phyloP scores from a whole-genome alignment of 495 filamentous ascomycete genomes.

The Penicillium mononematosum region DNA sequence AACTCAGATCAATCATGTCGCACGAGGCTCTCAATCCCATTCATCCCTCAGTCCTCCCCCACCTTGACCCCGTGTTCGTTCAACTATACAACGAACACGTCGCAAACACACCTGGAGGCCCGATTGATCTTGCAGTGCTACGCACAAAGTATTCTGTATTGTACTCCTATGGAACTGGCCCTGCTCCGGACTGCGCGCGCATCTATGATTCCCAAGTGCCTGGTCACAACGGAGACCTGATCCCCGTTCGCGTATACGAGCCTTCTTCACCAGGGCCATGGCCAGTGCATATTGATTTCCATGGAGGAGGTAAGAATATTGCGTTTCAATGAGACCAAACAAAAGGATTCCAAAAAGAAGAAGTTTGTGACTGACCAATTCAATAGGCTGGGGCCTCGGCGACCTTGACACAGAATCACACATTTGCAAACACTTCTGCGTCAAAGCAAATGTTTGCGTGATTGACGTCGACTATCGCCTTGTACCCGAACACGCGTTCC shows the following conservation, averaged over 20 bases:
- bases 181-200: slow-evolving; percentile 26
- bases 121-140: slow-evolving; percentile 29
- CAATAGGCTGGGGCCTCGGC: slow-evolving; percentile 48
- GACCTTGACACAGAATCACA: slow-evolving; percentile 42
- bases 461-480: slow-evolving; percentile 56
- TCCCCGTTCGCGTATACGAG: slow-evolving; percentile 46
- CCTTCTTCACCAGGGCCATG: slow-evolving; percentile 44
- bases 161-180: slow-evolving; percentile 32
- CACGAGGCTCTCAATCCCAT: slow-evolving; percentile 37
- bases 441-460: slow-evolving; percentile 42
- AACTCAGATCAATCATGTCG: slow-evolving; percentile 10
- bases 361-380: slow-evolving; percentile 11
- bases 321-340: too few relatives aligned
- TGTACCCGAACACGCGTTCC: slow-evolving; percentile 47
- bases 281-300: slow-evolving; percentile 49
- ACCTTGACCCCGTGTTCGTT: slow-evolving; percentile 31
- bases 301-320: slow-evolving; percentile 34
- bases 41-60: slow-evolving; percentile 27
- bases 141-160: slow-evolving; percentile 32
- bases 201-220: slow-evolving; percentile 35
- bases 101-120: slow-evolving; percentile 29
- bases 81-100: slow-evolving; percentile 33
- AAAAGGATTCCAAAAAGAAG: neutral
- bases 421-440: slow-evolving; percentile 33
- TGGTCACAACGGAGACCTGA: slow-evolving; percentile 41